Base-by-base conservation (phyloP, 2,329 filamentous ascomycete species). In the Dothideomycetes sp. region DNA sequence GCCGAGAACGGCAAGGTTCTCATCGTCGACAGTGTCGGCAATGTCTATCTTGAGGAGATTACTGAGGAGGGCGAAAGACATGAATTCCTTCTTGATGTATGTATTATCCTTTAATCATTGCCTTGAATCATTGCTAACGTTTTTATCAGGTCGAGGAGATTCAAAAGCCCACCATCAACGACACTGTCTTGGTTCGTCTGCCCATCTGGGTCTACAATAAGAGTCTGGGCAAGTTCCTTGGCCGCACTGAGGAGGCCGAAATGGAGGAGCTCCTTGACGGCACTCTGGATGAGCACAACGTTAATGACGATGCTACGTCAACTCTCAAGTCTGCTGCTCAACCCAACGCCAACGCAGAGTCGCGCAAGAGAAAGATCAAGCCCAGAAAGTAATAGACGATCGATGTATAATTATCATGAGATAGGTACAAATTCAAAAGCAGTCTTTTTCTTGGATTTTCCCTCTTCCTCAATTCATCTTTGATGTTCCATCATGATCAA, bases 1-100 rank as follows among this genome's bases (percentile, higher is more conserved):
- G 89, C 88, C 2, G 83, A 94, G 69, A 98, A 98, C 54, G 91
- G 91, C 51, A 98, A 96, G 69, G 73, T 94, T 1, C 69, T 98
- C 25, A 81, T 98, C 42, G 91, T 98, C 4, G 89, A 98, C 63
- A 85, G 84, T 1, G 69, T 82, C 8, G 91, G 91, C 19, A 87
- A 95, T 53, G 91, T 98, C 10, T 98, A 85, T 57, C 70, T 98
- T n/a, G 88, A 96, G 63, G 84, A 94, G 57, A 75, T 85, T 53
- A 85, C 86, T 37, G 87, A 88, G 51, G 85, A 95, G 17, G 91
- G 91, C 39, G 78, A 84, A 41, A 74, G 78, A 22, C 76, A 83
- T 51, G 85, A 95, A 58, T 94, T 81, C 57, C 67, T 95, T 48
- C 78, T 98, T 45, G 89, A 98, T 59, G 79, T 95, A 65, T 71